Base-by-base conservation (phyloP, 2,329 filamentous ascomycete genomes). In the Tolypocladium amazonense region DNA sequence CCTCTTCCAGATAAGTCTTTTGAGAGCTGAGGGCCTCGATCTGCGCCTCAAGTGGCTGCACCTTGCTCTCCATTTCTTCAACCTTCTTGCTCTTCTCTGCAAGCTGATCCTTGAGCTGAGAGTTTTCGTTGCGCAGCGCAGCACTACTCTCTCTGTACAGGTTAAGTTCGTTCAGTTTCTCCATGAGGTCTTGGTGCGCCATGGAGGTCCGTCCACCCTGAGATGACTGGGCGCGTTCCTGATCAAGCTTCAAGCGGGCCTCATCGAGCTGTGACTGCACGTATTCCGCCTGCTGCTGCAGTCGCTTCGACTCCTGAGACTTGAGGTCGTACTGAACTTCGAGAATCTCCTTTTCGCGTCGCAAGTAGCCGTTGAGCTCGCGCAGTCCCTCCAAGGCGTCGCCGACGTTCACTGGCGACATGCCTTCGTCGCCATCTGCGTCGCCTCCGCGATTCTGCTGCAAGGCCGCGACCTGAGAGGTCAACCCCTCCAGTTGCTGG, bases 291-390 rank as follows among this genome's bases (percentile, higher is more conserved):
- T 97, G 92, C 67, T 97, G 91, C 68, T 93, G 90, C 50, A 97
- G 76, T 58, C 94, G 86, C 74, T 95, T 96, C 58, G 86, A 82
- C 74, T 99, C 94, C 67, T 96, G 90, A 0, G 87, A 81, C 67
- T 93, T 92, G 53, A 97, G 80, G 66, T 97, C 92, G 67, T 92
- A 89, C 69, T 97, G 93, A n/a, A 97, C 90, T 67, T 99, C 93
- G 11, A 97, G 83, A 65, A 99, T 97, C 71, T 97, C 94, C 78
- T 97, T 99, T 75, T 99, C 95, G 50, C 91, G 88, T 54, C 93
- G 88, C 62, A 99, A 79, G 72, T 94, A 99, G 62, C 85, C 88
- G 75, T 96, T 95, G 60, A 99, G 84, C 68, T 97, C 93, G 62
- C 94, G 89, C 12, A 96, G 83, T 58, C 89, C 90, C 65, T 91